Conservation (phyloP, 1,139 yeast species). For the Hyphopichia buzzinii region DNA sequence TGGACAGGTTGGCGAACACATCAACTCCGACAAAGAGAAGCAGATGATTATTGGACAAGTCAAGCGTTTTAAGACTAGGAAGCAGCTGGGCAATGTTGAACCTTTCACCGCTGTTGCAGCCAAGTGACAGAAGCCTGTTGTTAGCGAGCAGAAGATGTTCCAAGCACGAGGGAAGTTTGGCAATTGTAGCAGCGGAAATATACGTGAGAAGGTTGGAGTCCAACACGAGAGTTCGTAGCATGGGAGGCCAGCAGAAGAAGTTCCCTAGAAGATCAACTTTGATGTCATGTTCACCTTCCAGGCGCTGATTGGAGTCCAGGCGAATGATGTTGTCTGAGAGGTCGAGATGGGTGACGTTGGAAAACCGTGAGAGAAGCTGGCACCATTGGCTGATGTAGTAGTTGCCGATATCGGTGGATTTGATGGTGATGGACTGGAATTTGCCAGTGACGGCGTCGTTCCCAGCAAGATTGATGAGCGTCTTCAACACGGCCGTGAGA, state of each 20-base stretch:
- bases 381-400: constrained; percentile 35
- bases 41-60: constrained; percentile 9
- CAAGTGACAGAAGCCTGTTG: constrained; percentile 15
- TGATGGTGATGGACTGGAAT: constrained; percentile 23
- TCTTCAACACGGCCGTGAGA: constrained; percentile 26
- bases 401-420: constrained; percentile 38
- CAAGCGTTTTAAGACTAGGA: constrained; percentile 11
- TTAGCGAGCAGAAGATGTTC: constrained; percentile 18
- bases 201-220: constrained; percentile 24
- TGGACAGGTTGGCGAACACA: constrained; percentile 7
- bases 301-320: constrained; percentile 10
- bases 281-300: neutral
- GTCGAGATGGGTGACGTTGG: constrained; percentile 20
- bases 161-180: constrained; percentile 27
- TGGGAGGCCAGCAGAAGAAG: constrained; percentile 29
- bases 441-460: constrained; percentile 16
- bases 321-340: constrained; percentile 27
- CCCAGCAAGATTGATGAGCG: constrained; percentile 21
- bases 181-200: constrained; percentile 21
- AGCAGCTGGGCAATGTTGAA: constrained; percentile 9
- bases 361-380: constrained; percentile 25
- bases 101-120: constrained; percentile 7
- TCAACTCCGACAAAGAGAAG: constrained; percentile 10
- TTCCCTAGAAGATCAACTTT: constrained; percentile 22
- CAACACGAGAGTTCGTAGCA: constrained; percentile 21